Conservation (phyloP, 306 rosid genomes). For the Senna siamea region DNA sequence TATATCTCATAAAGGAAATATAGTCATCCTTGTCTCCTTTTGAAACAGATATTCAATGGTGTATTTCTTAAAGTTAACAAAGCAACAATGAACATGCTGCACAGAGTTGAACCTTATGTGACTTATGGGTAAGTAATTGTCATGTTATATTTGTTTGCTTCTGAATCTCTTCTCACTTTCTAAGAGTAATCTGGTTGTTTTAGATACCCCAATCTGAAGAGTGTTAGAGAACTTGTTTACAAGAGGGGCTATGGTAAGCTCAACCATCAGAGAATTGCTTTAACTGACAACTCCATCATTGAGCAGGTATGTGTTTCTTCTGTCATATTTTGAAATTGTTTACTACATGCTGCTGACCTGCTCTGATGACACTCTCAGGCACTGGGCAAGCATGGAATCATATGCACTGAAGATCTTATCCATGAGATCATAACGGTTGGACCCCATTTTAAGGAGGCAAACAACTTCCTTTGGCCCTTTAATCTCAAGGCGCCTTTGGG, state of each 20-base stretch:
- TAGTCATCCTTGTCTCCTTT: background rate
- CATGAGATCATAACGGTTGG: constrained; percentile 88
- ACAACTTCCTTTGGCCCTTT: constrained; percentile 92
- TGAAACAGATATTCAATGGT: constrained; percentile 79
- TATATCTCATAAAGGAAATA: background rate
- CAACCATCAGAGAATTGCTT: constrained; percentile 69
- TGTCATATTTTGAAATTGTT: background rate
- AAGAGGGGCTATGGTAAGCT: constrained; percentile 88
- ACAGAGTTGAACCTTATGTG: constrained; percentile 87
- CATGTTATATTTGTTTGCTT: background rate
- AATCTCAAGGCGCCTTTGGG: constrained; percentile 96
- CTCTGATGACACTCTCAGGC: constrained; percentile 48
- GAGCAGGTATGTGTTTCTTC: constrained; percentile 57
- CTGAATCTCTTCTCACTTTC: background rate
- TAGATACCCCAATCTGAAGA: constrained; percentile 89
- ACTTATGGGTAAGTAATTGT: constrained; percentile 68
- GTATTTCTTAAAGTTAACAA: constrained; percentile 93
- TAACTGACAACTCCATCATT: constrained; percentile 72
- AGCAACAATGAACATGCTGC: constrained; percentile 88
- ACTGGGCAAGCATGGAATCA: constrained; percentile 70
- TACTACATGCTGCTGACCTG: constrained; percentile 23
- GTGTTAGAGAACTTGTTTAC: constrained; percentile 78
- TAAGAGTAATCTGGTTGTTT: background rate
- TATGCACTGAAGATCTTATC: constrained; percentile 77
- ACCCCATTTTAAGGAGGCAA: constrained; percentile 92